phyloP scores from a whole-genome alignment of 2,329 filamentous ascomycete species.

The Fusarium nurragi region DNA sequence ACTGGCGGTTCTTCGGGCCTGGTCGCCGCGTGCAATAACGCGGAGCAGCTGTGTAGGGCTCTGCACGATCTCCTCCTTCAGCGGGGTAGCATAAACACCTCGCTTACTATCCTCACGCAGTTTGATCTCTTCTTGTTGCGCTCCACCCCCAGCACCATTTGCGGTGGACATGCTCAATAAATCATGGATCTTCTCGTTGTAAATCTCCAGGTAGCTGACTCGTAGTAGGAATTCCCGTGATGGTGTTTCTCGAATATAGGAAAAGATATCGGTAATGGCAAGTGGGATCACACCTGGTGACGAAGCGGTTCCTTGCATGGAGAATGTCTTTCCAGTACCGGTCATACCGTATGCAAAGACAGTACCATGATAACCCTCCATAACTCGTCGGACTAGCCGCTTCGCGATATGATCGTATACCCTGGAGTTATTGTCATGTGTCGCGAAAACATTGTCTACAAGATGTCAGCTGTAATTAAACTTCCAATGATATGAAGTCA shows the following conservation, averaged over 20 bases:
- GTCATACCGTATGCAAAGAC: conserved; percentile 99
- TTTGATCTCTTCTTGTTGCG: conserved; percentile 90
- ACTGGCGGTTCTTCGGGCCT: conserved; percentile 87
- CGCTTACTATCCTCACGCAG: conserved; percentile 95
- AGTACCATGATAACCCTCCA: conserved; percentile 99
- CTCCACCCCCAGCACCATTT: conserved; percentile 62
- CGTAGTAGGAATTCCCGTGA: conserved; percentile 92
- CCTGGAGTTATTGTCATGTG: conserved; percentile 90
- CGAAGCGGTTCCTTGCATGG: conserved; percentile 97
- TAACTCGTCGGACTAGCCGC: conserved; percentile 91
- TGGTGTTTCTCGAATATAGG: conserved; percentile 96
- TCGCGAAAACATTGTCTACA: conserved; percentile 93
- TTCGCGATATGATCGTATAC: conserved; percentile 97
- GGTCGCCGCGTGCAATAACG: conserved; percentile 93
- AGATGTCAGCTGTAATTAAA: conserved; percentile 30
- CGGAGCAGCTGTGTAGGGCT: conserved; percentile 93
- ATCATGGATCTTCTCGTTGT: conserved; percentile 98
- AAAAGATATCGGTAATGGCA: conserved; percentile 98
- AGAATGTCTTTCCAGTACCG: conserved; percentile 98
- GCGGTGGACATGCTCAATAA: conserved; percentile 79
- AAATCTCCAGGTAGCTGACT: conserved; percentile 98
- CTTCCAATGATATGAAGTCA: neutral
- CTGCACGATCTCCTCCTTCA: conserved; percentile 99
- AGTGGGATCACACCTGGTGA: conserved; percentile 96
- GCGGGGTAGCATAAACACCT: conserved; percentile 92